Percentiles rank a stretch among this genome's conserved stretches.
Conservation (phyloP, 2,329 filamentous ascomycete genomes). For the Penicillium sp. region DNA sequence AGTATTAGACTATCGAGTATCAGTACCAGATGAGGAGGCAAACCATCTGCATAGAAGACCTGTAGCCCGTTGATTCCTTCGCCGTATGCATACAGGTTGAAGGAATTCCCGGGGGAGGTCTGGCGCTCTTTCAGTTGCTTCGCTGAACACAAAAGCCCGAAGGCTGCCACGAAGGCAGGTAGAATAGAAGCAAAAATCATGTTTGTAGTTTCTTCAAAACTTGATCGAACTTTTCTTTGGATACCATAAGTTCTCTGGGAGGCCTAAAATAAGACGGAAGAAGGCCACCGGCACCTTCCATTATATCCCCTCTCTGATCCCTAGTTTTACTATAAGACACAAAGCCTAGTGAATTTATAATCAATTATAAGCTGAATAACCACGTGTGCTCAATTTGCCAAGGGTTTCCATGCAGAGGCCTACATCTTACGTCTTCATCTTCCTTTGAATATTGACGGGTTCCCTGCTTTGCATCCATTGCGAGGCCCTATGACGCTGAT, state of each 20-base stretch:
- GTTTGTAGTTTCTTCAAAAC: not conserved
- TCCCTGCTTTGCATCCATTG: not conserved
- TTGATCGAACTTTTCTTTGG: too few relatives aligned
- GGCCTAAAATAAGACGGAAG: not conserved
- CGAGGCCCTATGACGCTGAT: not conserved
- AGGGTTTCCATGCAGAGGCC: not conserved
- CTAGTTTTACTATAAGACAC: not conserved
- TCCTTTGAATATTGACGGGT: not conserved
- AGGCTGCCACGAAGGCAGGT: not conserved
- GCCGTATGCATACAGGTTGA: conserved; percentile 1
- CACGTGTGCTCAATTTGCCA: not conserved
- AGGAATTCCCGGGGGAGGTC: not conserved
- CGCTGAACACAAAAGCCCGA: not conserved
- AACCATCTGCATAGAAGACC: conserved; percentile 3
- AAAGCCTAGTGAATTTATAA: not conserved
- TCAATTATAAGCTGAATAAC: too few relatives aligned
- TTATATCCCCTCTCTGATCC: not conserved
- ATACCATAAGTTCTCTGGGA: not conserved
- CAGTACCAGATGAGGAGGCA: not conserved
- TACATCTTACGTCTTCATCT: not conserved
- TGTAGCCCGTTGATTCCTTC: not conserved
- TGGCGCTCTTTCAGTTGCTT: not conserved
- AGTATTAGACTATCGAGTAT: not conserved
- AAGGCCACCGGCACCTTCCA: not conserved
- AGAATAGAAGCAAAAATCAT: not conserved